Conservation (phyloP, 345 rosid species). For the Bruguiera gymnorhiza region DNA sequence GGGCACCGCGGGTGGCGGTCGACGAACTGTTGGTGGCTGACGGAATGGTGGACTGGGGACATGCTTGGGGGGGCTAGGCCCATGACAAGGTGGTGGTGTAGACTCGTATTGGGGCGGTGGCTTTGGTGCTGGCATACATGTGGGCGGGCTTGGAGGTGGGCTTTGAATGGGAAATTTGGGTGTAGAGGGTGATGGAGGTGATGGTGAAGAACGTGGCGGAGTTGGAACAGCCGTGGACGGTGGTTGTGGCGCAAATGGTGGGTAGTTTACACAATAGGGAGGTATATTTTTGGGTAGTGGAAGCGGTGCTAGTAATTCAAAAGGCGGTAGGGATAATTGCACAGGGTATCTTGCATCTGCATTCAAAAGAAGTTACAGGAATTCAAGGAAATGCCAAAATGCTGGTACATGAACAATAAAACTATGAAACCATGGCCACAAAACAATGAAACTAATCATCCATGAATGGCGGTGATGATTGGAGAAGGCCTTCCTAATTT, state of each 20-base stretch:
- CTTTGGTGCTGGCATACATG: neutral
- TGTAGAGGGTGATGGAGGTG: constrained; percentile 12
- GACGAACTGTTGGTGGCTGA: neutral
- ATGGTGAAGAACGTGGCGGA: neutral
- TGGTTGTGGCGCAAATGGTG: constrained; percentile 16
- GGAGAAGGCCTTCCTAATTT: too few species aligned
- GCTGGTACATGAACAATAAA: neutral
- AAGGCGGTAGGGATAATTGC: constrained; percentile 22
- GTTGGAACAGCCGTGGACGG: neutral
- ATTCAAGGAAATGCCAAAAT: too few species aligned
- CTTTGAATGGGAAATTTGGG: neutral
- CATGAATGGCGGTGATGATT: neutral
- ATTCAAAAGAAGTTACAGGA: neutral
- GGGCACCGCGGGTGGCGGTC: constrained; percentile 9
- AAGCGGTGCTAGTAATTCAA: constrained; percentile 25
- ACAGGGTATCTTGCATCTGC: constrained; percentile 32
- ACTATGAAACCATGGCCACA: neutral
- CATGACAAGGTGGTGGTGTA: constrained; percentile 3
- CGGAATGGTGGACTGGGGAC: constrained; percentile 13
- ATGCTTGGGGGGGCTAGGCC: constrained; percentile 21
- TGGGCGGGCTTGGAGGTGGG: constrained; percentile 15
- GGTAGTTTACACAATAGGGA: constrained; percentile 3
- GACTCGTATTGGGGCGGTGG: neutral
- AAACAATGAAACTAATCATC: neutral
- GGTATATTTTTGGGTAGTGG: constrained; percentile 12